Conservation (phyloP, 2,329 filamentous ascomycete species). For the Cordyceps sp. region DNA sequence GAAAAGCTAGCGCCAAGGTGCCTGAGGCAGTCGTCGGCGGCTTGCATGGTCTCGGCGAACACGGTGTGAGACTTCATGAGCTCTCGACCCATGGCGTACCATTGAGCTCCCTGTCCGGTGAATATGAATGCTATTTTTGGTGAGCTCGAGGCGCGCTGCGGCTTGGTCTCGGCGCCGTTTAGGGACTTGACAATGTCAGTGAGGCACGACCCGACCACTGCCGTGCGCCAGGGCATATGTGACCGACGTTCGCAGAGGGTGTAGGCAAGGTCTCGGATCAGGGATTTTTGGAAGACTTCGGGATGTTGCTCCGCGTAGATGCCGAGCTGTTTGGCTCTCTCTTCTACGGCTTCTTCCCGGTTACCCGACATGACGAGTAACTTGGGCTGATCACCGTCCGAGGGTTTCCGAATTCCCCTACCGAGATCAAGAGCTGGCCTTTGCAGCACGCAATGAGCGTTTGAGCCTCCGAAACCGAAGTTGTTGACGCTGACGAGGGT, state of each 20-base stretch:
- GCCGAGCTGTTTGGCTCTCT: slow-evolving; percentile 14
- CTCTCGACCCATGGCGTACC: slow-evolving; percentile 20
- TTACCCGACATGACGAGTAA: slow-evolving; percentile 26
- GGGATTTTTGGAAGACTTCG: slow-evolving; percentile 22
- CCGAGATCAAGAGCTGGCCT: slow-evolving; percentile 1
- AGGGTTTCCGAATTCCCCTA: slow-evolving; percentile 3
- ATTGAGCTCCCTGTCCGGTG: slow-evolving; percentile 24
- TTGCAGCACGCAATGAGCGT: slow-evolving; percentile 25
- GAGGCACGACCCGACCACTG: slow-evolving; percentile 24
- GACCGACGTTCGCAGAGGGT: slow-evolving; percentile 28
- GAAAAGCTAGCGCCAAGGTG: slow-evolving; percentile 18
- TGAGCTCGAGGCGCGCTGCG: slow-evolving; percentile 4
- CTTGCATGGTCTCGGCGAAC: slow-evolving; percentile 15
- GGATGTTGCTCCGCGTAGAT: slow-evolving; percentile 24
- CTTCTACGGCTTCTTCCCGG: slow-evolving; percentile 16
- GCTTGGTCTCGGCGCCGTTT: slow-evolving; percentile 13
- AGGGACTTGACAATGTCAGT: slow-evolving; percentile 27
- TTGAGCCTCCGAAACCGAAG: slow-evolving; percentile 29
- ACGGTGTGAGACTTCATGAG: slow-evolving; percentile 16
- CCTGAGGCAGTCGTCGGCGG: slow-evolving; percentile 15
- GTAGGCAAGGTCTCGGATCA: slow-evolving; percentile 30
- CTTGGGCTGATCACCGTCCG: slow-evolving; percentile 9
- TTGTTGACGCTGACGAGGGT: slow-evolving; percentile 32
- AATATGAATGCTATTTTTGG: slow-evolving; percentile 16
- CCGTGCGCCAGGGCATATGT: slow-evolving; percentile 24